phyloP scores from a whole-genome alignment of 2,329 filamentous ascomycete genomes.

The Colletotrichum scovillei region DNA sequence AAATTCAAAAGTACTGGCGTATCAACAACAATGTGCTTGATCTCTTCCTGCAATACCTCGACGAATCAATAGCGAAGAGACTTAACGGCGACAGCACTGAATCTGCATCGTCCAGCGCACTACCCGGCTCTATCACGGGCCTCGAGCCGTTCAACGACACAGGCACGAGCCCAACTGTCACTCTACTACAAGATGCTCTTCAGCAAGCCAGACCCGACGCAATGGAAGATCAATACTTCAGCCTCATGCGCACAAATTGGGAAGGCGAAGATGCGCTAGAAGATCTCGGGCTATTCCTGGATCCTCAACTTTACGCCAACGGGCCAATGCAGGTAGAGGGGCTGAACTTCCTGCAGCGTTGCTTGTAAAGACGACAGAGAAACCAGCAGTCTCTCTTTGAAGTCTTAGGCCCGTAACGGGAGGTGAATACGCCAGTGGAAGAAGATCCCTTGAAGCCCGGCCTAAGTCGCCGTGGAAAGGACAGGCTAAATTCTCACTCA shows the following conservation, averaged over 20 bases:
- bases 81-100: slow-evolving; percentile 39
- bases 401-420: background rate
- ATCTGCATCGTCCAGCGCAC: slow-evolving; percentile 1
- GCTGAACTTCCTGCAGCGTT: slow-evolving; percentile 44
- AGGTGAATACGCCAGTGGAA: background rate
- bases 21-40: slow-evolving; percentile 53
- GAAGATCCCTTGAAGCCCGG: no score
- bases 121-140: background rate
- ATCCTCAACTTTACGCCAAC: slow-evolving; percentile 40
- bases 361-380: slow-evolving; percentile 30
- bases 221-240: slow-evolving; percentile 50
- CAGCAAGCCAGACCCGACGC: slow-evolving; percentile 38
- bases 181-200: background rate
- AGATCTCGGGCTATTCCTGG: slow-evolving; percentile 48
- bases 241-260: slow-evolving; percentile 46
- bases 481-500: background rate
- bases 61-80: slow-evolving; percentile 50
- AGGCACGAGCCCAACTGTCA: background rate
- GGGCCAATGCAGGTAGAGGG: slow-evolving; percentile 45
- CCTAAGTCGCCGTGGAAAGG: background rate
- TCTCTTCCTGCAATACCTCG: slow-evolving; percentile 50
- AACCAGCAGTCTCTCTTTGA: background rate
- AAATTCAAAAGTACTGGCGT: slow-evolving; percentile 53
- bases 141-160: slow-evolving; percentile 15
- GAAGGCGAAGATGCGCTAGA: slow-evolving; percentile 49